Conservation (phyloP, 805 yeast genomes). For the Hanseniaspora occidentalis region DNA sequence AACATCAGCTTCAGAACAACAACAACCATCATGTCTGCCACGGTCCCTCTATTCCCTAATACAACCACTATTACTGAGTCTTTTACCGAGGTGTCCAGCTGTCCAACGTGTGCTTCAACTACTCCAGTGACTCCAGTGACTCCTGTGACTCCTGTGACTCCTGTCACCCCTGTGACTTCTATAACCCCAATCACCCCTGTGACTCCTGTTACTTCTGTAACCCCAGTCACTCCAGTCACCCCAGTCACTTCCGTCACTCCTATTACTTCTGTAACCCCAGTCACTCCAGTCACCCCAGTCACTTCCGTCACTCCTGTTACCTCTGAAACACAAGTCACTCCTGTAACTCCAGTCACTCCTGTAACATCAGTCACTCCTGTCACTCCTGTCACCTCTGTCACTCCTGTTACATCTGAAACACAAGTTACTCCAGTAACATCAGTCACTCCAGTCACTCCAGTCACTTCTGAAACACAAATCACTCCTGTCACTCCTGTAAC, state of each 20-base stretch:
- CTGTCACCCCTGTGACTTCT: too few relatives aligned
- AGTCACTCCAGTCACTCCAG: slow-evolving; percentile 1
- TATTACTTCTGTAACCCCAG: too few relatives aligned
- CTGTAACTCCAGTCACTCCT: neutral
- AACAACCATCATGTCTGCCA: neutral
- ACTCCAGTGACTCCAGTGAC: too few relatives aligned
- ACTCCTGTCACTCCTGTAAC: neutral
- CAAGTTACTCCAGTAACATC: neutral
- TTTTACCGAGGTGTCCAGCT: neutral
- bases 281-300: neutral
- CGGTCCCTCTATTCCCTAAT: neutral
- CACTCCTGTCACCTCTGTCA: neutral
- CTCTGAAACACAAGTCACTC: neutral
- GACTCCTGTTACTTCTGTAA: too few relatives aligned
- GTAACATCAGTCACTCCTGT: neutral
- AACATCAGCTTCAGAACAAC: neutral
- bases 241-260: too few relatives aligned
- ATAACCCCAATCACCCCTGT: too few relatives aligned
- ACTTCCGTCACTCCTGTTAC: neutral
- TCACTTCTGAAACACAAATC: neutral
- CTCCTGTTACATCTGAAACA: neutral
- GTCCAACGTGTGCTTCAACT: neutral
- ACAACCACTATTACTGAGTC: neutral
- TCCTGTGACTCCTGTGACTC: too few relatives aligned
- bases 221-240: too few relatives aligned